These are phyloP conservation scores for Populus euphratica DNA, from an alignment of 345 rosid genomes.

Conservation along the genomic window DNA sequence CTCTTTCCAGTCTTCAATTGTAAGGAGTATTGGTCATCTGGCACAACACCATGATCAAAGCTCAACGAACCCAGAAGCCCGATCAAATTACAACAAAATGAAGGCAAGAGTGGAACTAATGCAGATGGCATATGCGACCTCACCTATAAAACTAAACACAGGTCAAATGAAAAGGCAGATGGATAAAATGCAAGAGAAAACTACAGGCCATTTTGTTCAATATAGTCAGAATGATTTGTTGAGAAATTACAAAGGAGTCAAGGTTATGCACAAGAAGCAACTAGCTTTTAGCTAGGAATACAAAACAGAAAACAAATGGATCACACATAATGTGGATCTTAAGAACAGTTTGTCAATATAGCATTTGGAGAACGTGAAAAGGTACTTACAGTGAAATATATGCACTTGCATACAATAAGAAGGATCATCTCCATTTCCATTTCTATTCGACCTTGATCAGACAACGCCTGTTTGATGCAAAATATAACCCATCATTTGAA, in stretches of 20 bases:
- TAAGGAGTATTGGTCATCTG: constrained; percentile 41
- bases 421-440: constrained; percentile 55
- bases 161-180: constrained; percentile 29
- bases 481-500: constrained; percentile 19
- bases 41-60: constrained; percentile 38
- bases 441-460: constrained; percentile 28
- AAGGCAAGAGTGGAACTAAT: constrained; percentile 53
- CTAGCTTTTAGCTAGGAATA: background rate
- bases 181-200: constrained; percentile 17
- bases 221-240: background rate
- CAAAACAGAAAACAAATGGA: background rate
- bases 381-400: constrained; percentile 68
- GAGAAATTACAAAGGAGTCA: background rate
- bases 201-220: background rate
- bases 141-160: constrained; percentile 49
- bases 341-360: background rate
- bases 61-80: constrained; percentile 60
- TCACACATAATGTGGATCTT: background rate
- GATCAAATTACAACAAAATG: constrained; percentile 53
- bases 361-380: background rate
- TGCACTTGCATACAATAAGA: constrained; percentile 66
- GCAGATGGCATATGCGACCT: constrained; percentile 78
- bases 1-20: constrained; percentile 76
- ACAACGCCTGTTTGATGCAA: constrained; percentile 50
- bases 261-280: background rate